Evolutionary conservation across 129 eudicot genomes (phyloP).

Genomic region (carrot (Daucus carota)): DH1_v3.0 NC_030381.2:40913001-40913500

Average conservation of each 20-base stretch:
- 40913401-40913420: slow-evolving; percentile 40
- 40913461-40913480: slow-evolving; percentile 29
- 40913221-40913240: slow-evolving; percentile 43
- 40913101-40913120: too few species aligned
- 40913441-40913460: slow-evolving; percentile 64
- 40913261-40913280: slow-evolving; percentile 68
- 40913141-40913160: neutral
- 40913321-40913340: slow-evolving; percentile 43
- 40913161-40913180: neutral
- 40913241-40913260: slow-evolving; percentile 45
- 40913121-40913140: neutral
- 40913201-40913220: slow-evolving; percentile 32
- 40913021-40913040: neutral
- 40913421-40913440: slow-evolving; percentile 54
- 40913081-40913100: neutral
- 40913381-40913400: slow-evolving; percentile 24
- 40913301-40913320: slow-evolving; percentile 49
- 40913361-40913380: slow-evolving; percentile 7
- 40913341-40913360: slow-evolving; percentile 17
- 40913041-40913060: neutral
- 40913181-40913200: neutral
- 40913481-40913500: slow-evolving; percentile 40
- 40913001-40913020: neutral
- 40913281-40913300: slow-evolving; percentile 48
- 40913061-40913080: neutral